Evolutionary conservation across 2,329 filamentous ascomycete species (phyloP), one percentile per base, ranked within the genome.

Genomic region (Aspergillus ochraceus): DNA sequence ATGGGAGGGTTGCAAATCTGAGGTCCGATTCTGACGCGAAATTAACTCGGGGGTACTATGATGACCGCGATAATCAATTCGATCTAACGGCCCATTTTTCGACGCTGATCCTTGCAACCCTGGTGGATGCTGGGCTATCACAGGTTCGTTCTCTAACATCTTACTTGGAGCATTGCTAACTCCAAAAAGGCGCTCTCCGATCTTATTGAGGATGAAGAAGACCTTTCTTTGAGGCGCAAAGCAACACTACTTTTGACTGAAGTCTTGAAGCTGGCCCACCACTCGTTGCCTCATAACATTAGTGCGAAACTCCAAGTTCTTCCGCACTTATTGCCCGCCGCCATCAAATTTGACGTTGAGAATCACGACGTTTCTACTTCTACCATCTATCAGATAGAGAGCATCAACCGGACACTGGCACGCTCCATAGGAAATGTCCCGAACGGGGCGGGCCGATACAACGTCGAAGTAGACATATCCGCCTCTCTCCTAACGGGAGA

Each of bases 311-410:
- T 99, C 24, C 95, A 99, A 71, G 85, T 97, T 6, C 84, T 99
- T 19, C 95, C 95, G 0, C 89, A 94, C 62, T 82, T 98, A 1
- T 90, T 99, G 69, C 83, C 88, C 6, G 87, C 88, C 0, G 92
- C 93, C 4, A 84, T 90, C 2, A 84, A 87, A 36, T 91, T 93
- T 67, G 81, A 86, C 22, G 82, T 87, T 20, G 86, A 93, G 30
- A 84, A 87, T 24, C 88, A 91, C 57, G 93, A 93, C 66, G 83
- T 90, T 58, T 92, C 94, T 6, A 93, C 92, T 8, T 89, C 92
- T 8, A 96, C 96, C 19, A 91, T 99, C 12, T 99, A 98, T 70
- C 95, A 98, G 73, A 96, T 99, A 56, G 97, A 97, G 78, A 97
- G 94, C 72, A 92, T 99, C 66, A 99, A 94, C 74, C 87, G 92